Evolutionary conservation across 352 stramenopile species (phyloP), one percentile per base, ranked within the genome.

Genomic region (Aphanomyces astaci): DNA sequence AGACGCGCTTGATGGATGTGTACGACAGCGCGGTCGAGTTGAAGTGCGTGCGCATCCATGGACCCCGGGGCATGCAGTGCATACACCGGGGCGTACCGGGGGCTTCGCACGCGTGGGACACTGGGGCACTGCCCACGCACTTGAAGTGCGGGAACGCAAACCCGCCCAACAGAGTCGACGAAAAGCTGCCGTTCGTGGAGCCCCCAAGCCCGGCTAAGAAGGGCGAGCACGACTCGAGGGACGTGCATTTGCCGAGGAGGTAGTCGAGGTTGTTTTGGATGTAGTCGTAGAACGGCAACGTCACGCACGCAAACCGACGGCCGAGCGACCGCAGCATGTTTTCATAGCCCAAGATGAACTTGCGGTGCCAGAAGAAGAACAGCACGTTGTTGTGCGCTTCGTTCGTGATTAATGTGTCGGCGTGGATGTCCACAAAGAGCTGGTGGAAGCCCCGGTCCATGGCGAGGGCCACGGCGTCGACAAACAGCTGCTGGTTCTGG

Each of bases 211-310:
- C 85, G 0, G 62, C 84, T 10, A 93, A 77, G 53, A 94, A 83
- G 22, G 75, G 69, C 59, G 85, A 81, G 45, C 87, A 95, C 22
- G 82, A 79, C 55, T 91, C 78, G 75, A 95, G 82, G 65, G 80
- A 92, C 30, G 48, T 31, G 39, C 87, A 95, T 31, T 46, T 63
- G 0, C 85, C 82, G 22, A 71, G 72, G 28, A 92, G 72, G 62
- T 86, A 95, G 45, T 70, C 78, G 10, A 83, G 75, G n/a, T 87
- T 94, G 53, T 95, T 77, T 59, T 91, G 73, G 25, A 91, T 83
- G 52, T 93, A 95, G 74, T 95, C 88, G 81, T 81, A 95, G 76
- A 92, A 95, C 7, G 87, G 87, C 15, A 95, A 57, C 11, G 87
- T 95, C 54, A 95, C 77, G 64, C 87, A 95, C n/a, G 84, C 75